Evolutionary conservation across 2,329 filamentous ascomycete species (phyloP), one percentile per base, ranked within the genome.

Genomic region (Colletotrichum theobromicola): DNA sequence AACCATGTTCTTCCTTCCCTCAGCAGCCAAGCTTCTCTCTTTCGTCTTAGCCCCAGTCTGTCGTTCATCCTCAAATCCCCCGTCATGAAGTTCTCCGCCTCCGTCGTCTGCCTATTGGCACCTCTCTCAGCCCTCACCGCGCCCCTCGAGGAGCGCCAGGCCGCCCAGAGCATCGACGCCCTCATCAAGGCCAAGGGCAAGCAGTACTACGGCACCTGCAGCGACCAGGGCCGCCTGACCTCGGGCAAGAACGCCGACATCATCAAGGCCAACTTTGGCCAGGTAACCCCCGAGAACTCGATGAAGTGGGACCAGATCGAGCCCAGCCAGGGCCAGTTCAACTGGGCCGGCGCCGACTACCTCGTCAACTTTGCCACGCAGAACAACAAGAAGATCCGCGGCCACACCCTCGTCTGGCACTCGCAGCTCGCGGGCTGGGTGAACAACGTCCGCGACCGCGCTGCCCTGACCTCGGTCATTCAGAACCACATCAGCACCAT

Each of bases 391-490:
- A 82, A 88, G 6, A 84, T 93, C 77, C 90, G 93, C 75, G 92
- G 92, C 8, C 92, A 94, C 83, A 93, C 91, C 2, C 88, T 93
- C 7, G 85, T 92, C 67, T 94, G 92, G 92, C 88, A 94, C 84
- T 88, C 85, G 46, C 89, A 91, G 82, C 84, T 91, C 18, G 87
- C 89, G 4, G 80, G 82, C 53, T 94, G 90, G 91, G 93, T 94
- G 66, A 86, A 82, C 70, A 83, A 85, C 35, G 89, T 92, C 79
- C 85, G 80, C 8, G 88, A 92, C 79, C 87, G 86, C 74, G 80
- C 81, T 16, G 86, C 84, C 8, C 83, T 94, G 61, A 89, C 87
- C 55, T 76, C 81, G 16, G 91, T 91, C 57, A 89, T 93, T 75
- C 82, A 91, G 79, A 89, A 87, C 77, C 92, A 94, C 81, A 87